Base-by-base conservation (phyloP, 345 rosid genomes). In the Brassica carinata region DNA sequence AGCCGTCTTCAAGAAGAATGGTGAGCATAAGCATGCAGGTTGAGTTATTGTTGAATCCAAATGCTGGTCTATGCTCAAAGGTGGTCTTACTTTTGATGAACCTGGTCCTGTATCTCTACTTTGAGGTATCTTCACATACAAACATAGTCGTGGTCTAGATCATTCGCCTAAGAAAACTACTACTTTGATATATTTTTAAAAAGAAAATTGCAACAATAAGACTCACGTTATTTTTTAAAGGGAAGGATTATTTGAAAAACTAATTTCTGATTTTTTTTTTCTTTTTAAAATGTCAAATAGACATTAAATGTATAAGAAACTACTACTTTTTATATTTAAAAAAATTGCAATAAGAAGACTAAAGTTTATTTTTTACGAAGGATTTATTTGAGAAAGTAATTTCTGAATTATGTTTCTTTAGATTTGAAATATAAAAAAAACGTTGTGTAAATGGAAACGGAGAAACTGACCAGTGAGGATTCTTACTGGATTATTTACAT, bases 51-150 rank as follows among this genome's bases (percentile, higher is more conserved):
- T 27, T 27, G 30, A 27, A 27, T 27, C 30, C 30, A 27, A 27
- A 27, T 27, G 30, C 30, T 27, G 30, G 30, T 88, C 96, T 61
- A 92, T 94, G 93, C 89, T 94, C 38, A 94, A 94, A 76, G 96
- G 97, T 55, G 96, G 30, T 27, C 3, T 94, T 10, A 87, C 89
- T 8, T 87, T 82, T 5, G 77, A 88, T 67, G 73, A 27, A 27
- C 30, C 90, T 9, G 78, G 87, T 27, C 30, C 30, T 27, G 30
- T 27, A 27, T 14, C 88, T 94, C 58, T 89, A 80, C 76, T 94
- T 94, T 5, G 89, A 90, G 94, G 96, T 88, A 36, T 38, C 45
- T 38, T 7, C 45, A 59, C 33, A 2, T 4, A 63, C 14, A 63
- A n/a, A 7, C 11, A 26, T 17, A 31, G 33, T 66, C 67, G 36